Evolutionary conservation across 164 flowering plant genomes (phyloP), one percentile per base, ranked within the genome.

Genomic region (Sedum album): DNA sequence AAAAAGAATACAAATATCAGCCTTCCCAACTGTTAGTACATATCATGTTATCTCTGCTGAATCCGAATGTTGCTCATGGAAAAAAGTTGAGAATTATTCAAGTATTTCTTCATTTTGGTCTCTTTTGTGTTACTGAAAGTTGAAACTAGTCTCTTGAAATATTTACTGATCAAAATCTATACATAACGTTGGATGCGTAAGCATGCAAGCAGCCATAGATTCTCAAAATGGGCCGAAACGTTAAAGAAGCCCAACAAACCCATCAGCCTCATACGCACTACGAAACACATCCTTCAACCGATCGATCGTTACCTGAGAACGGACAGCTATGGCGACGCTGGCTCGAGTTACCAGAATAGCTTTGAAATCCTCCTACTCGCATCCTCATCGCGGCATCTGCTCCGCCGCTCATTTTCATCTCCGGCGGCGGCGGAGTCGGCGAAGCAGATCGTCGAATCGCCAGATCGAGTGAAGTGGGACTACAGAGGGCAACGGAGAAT

Each of bases 381-480:
- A 15, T 60, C 82, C 23, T 44, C 74, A 25, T 60, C 84, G 42
- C 76, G 53, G 64, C 73, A 71, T 49, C 76, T 60, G 63, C 75
- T 70, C 61, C 46, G 10, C 33, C 77, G 86, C 18, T 8, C 65
- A n/a, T 33, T 77, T 68, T 69, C 91, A 18, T 66, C 81, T 36
- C 77, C 71, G 44, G 3, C 38, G 7, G 66, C 76, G 11, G 66
- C 73, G 9, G 51, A 71, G 1, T 25, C 31, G 14, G 26, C 31
- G 1, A 57, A 57, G 28, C 62, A 71, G 21, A 33, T 76, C 6
- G 26, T 73, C 26, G 70, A 79, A 26, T 39, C 80, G 13, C 70
- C 81, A 31, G 92, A 90, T 82, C 90, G 90, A 33, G 90, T 90
- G 77, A 87, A 84, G 71, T 95, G 97, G 97, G 99, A 92, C 81